phyloP scores from a whole-genome alignment of 148 eudicot genomes.

The Camellia granthamiana region DNA sequence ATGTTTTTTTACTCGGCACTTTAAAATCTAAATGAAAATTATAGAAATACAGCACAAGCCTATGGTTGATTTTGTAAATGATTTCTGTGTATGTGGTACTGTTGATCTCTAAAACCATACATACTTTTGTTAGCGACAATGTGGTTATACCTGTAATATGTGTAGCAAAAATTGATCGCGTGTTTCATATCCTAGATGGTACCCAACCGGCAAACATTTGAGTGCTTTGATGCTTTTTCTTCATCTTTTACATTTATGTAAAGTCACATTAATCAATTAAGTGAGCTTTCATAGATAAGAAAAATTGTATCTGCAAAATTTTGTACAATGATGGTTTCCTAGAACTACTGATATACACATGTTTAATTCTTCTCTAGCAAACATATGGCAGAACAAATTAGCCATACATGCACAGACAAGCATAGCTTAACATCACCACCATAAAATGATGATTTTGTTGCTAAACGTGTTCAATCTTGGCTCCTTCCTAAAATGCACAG shows the following conservation, averaged over 20 bases:
- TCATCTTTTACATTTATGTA: neutral
- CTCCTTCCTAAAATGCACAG: neutral
- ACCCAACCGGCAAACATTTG: neutral
- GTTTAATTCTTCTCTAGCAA: neutral
- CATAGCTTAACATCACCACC: neutral
- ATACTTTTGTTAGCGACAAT: too few species aligned
- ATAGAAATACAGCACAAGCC: too few species aligned
- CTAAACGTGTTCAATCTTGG: neutral
- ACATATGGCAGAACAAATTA: neutral
- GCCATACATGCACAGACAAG: neutral
- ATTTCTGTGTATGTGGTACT: too few species aligned
- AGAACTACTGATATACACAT: neutral
- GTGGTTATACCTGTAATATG: neutral
- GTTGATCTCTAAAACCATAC: too few species aligned
- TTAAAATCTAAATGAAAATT: too few species aligned
- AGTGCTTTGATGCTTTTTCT: neutral
- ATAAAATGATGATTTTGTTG: neutral
- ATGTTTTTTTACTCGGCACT: neutral
- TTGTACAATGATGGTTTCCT: neutral
- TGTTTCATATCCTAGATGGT: neutral
- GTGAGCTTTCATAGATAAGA: neutral
- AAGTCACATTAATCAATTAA: neutral
- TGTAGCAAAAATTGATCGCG: neutral
- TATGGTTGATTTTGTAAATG: too few species aligned
- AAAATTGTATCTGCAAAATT: too few species aligned